Evolutionary conservation across 768 basidiomycete genomes (phyloP).

Genomic region (Pleurotus ostreatus): DNA sequence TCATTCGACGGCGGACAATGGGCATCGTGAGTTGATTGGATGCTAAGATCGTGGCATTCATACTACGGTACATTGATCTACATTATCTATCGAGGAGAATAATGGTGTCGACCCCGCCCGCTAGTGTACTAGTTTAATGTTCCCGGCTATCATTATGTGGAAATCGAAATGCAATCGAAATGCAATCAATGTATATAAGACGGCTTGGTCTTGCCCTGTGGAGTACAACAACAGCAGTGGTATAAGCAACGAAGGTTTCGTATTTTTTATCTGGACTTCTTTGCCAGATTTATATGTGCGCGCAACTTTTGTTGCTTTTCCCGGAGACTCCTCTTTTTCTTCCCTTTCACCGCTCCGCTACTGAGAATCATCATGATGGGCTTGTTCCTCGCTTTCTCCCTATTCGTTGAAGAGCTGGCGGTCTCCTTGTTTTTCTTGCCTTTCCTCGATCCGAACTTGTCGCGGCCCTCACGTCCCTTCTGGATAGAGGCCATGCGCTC

Average conservation of each 20-base stretch:
- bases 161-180: no score
- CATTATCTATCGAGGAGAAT: background rate
- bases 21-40: background rate
- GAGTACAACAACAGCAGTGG: no score
- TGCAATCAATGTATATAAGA: no score
- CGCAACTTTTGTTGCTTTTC: conserved; percentile 80
- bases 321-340: conserved; percentile 78
- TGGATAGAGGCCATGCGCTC: conserved; percentile 90
- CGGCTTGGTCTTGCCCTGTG: no score
- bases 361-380: conserved; percentile 92
- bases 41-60: background rate
- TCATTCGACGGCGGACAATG: conserved; percentile 5
- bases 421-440: conserved; percentile 87
- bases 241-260: no score
- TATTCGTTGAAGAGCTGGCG: conserved; percentile 85
- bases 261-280: conserved; percentile 33
- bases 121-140: no score
- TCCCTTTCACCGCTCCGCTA: conserved; percentile 70
- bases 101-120: no score
- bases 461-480: conserved; percentile 91
- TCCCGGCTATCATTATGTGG: no score
- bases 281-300: conserved; percentile 70
- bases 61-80: background rate
- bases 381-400: conserved; percentile 91
- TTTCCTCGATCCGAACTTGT: conserved; percentile 86